A percentile compares a stretch with the other conserved stretches of the same genome.
Conservation (phyloP, 1,284 basidiomycete genomes). For the Tilletia indica region DNA sequence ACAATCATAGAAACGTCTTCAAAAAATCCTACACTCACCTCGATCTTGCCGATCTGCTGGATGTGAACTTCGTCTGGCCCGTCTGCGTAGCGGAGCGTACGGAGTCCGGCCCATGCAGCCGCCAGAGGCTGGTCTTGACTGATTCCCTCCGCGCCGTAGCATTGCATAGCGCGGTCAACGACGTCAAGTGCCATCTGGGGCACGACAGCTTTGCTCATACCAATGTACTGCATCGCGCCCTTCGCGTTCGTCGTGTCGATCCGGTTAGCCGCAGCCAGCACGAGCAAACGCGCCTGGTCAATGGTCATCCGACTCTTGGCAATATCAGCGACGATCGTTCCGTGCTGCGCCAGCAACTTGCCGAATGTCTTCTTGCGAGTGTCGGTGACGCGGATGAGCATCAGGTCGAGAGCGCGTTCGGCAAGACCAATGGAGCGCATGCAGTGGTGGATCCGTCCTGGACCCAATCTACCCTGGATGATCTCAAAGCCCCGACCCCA, state of each 20-base stretch:
- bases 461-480: constrained; percentile 93
- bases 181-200: constrained; percentile 82
- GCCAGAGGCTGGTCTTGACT: constrained; percentile 86
- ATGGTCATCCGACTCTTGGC: constrained; percentile 90
- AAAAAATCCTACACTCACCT: constrained; percentile 54
- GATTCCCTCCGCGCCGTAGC: constrained; percentile 84
- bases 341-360: constrained; percentile 85
- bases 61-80: constrained; percentile 72
- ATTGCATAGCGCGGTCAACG: constrained; percentile 90
- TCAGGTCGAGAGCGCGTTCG: constrained; percentile 76
- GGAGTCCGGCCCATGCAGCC: constrained; percentile 71
- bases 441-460: constrained; percentile 88
- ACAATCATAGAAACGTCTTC: not conserved
- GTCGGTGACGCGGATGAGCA: constrained; percentile 90
- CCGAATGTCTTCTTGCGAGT: constrained; percentile 87
- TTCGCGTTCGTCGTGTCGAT: constrained; percentile 88
- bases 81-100: constrained; percentile 62
- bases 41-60: constrained; percentile 85
- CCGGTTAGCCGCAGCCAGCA: constrained; percentile 88
- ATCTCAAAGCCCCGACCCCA: constrained; percentile 96
- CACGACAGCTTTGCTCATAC: constrained; percentile 85
- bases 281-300: constrained; percentile 79
- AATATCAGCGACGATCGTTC: constrained; percentile 86
- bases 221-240: constrained; percentile 93
- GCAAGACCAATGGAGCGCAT: constrained; percentile 94